Base-by-base conservation (phyloP, 768 basidiomycete species). In the Boletus reticuloceps region DNA sequence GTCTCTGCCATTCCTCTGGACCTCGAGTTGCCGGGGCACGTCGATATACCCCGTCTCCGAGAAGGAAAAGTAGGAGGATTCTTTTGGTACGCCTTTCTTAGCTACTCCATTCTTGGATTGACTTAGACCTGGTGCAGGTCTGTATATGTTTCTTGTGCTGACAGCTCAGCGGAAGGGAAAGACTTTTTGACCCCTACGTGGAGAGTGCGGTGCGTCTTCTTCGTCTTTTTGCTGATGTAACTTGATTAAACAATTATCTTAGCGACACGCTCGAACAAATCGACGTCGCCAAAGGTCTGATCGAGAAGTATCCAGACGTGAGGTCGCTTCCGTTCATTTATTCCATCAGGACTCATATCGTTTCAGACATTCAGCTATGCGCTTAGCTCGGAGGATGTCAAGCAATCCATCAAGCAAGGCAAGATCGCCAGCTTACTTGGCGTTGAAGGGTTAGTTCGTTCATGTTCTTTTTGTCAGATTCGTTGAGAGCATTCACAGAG, bases 251-350 rank as follows among this genome's bases (percentile, higher is more conserved):
- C 25, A 27, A 4, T 2, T 1, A 19, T 50, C 54, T 7, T 47
- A 82, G 90, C 53, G 94, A 97, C 64, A 97, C 96, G 0, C 76
- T 98, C 29, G 96, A 98, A 69, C 95, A 97, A 69, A 94, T 98
- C 48, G 96, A 98, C 64, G 82, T 96, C 11, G 79, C 93, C 6
- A 83, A 79, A 62, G 74, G 86, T 22, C 67, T 97, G 27, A 94
- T 98, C 51, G 77, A 80, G 19, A 85, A 91, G 68, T 93, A 97
- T 67, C 76, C 85, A 1, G 81, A 90, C 44, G 89, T 88, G 60
- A 53, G 78, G 44, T 22, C 8, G 8, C 39, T 0, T 22, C 32
- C 3, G n/a, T 41, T 32, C 22, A 36, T 32, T 45, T 16, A 51
- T 29, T 14, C 1, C 5, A 19, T 27, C 2, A 14, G 20, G 4